phyloP scores from a whole-genome alignment of 2,329 filamentous ascomycete genomes.

The Hymenoscyphus salicellus region DNA sequence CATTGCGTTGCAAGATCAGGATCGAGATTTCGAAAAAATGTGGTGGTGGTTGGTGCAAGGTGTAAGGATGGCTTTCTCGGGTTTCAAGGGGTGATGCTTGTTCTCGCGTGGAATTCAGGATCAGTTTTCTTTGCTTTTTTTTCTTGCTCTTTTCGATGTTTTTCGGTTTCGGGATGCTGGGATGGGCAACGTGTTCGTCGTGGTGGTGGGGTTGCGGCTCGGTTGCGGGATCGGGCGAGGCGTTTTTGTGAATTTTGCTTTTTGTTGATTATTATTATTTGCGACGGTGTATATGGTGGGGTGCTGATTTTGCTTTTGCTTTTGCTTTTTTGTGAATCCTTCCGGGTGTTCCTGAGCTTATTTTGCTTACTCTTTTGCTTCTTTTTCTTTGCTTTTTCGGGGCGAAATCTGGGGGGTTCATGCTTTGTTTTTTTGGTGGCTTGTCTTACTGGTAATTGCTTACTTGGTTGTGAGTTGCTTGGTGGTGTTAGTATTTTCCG shows the following conservation, averaged over 20 bases:
- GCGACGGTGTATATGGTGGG: not conserved
- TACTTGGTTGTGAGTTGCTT: no score
- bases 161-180: not conserved
- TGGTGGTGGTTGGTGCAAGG: not conserved
- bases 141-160: not conserved
- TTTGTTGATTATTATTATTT: not conserved
- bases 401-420: not conserved
- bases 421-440: no score
- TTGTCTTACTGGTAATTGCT: no score
- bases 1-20: not conserved
- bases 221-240: not conserved
- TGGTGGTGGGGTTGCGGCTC: not conserved
- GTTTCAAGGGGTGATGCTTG: not conserved
- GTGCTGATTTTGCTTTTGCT: not conserved
- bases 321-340: not conserved
- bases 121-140: not conserved
- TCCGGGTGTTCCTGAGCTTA: not conserved
- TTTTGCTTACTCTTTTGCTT: not conserved
- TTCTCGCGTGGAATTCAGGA: no score
- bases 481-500: no score
- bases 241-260: not conserved
- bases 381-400: not conserved
- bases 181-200: no score
- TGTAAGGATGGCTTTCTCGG: not conserved
- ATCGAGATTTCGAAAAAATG: not conserved